phyloP scores from a whole-genome alignment of 805 yeast species.

The Zygotorulaspora danielsina region DNA sequence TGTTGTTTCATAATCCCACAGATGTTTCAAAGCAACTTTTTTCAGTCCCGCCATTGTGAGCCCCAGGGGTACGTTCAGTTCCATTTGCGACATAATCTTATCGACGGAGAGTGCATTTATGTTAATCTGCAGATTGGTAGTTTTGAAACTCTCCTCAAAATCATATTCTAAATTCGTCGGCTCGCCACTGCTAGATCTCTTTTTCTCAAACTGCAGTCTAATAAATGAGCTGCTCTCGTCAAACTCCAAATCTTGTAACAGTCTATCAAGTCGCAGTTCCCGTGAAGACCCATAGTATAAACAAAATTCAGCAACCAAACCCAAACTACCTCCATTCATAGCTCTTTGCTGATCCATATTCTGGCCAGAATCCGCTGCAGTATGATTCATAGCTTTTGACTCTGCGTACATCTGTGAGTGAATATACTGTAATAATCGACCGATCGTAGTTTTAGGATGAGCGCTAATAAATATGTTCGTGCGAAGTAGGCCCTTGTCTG shows the following conservation, averaged over 20 bases:
- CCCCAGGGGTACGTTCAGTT: slow-evolving; percentile 13
- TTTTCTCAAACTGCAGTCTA: slow-evolving; percentile 17
- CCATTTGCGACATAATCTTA: slow-evolving; percentile 12
- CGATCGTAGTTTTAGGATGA: slow-evolving; percentile 25
- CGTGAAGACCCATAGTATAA: slow-evolving; percentile 9
- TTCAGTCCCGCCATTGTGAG: slow-evolving; percentile 19
- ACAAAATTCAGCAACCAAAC: slow-evolving; percentile 11
- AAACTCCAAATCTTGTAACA: slow-evolving; percentile 18
- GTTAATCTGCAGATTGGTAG: slow-evolving; percentile 18
- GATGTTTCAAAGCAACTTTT: slow-evolving; percentile 14
- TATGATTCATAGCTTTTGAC: slow-evolving; percentile 2
- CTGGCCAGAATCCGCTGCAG: neutral
- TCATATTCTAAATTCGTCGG: slow-evolving; percentile 18
- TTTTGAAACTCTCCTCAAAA: slow-evolving; percentile 14
- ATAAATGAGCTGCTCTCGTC: slow-evolving; percentile 14
- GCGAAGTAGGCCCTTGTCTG: slow-evolving; percentile 14
- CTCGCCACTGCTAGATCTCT: slow-evolving; percentile 1
- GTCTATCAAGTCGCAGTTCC: slow-evolving; percentile 10
- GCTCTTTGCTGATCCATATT: neutral
- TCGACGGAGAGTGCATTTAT: slow-evolving; percentile 25
- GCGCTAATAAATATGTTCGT: slow-evolving; percentile 22
- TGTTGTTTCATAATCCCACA: slow-evolving; percentile 20
- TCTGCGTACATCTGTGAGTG: slow-evolving; percentile 16
- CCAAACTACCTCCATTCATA: slow-evolving; percentile 2
- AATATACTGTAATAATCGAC: slow-evolving; percentile 29